A percentile compares a stretch with the other conserved stretches of the same genome.
These are phyloP conservation scores for Suhomyces bolitotheri DNA, from an alignment of 1,139 yeast species.

Conservation along the genomic window DNA sequence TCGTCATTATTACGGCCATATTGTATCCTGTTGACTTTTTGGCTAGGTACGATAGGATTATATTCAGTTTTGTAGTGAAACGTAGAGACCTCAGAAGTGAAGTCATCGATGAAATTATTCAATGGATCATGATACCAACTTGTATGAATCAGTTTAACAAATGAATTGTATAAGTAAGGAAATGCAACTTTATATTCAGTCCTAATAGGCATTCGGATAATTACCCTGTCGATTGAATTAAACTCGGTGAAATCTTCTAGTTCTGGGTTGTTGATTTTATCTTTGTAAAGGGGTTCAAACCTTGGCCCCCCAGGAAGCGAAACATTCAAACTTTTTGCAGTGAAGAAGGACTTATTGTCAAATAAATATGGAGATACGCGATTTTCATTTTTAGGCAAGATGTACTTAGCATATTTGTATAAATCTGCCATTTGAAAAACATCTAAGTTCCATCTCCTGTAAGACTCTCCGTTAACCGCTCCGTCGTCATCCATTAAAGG, in stretches of 20 bases:
- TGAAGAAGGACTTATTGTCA: conserved; percentile 74
- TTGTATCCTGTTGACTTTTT: no score
- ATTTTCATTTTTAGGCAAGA: conserved; percentile 58
- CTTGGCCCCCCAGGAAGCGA: conserved; percentile 96
- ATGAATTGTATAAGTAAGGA: conserved; percentile 81
- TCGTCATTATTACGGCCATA: conserved; percentile 17
- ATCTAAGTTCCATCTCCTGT: conserved; percentile 68
- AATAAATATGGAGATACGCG: conserved; percentile 56
- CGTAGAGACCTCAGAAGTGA: conserved; percentile 54
- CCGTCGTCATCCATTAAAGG: conserved; percentile 63
- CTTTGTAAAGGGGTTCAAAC: conserved; percentile 84
- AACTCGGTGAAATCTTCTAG: conserved; percentile 85
- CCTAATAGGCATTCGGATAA: conserved; percentile 71
- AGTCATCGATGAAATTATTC: conserved; percentile 42
- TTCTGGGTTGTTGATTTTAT: conserved; percentile 54
- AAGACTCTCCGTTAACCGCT: conserved; percentile 73
- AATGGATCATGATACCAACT: conserved; percentile 66
- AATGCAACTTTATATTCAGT: conserved; percentile 86
- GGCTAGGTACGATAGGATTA: conserved; percentile 55
- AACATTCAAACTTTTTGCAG: conserved; percentile 86
- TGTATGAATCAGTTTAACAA: conserved; percentile 63
- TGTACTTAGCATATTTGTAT: conserved; percentile 65
- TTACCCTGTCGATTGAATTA: conserved; percentile 82
- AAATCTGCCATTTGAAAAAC: conserved; percentile 65
- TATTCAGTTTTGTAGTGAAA: conserved; percentile 55